Evolutionary conservation across 768 basidiomycete genomes (phyloP).

Genomic region (Punctularia strigosozonata): DNA sequence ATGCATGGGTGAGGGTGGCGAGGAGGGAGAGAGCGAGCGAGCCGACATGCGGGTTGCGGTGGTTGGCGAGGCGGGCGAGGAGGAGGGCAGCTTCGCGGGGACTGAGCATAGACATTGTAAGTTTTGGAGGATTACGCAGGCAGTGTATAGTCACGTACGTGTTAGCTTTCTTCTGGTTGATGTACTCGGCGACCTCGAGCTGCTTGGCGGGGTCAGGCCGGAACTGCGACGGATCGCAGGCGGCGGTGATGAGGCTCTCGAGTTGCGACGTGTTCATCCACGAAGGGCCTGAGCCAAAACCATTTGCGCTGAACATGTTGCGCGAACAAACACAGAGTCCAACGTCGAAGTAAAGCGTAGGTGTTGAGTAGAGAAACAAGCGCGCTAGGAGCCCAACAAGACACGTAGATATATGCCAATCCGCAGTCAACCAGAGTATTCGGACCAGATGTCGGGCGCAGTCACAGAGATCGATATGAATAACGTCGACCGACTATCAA

Average conservation of each 20-base stretch:
- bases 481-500: too few relatives aligned
- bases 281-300: too few relatives aligned
- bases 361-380: too few relatives aligned
- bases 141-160: constrained; percentile 40
- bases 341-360: too few relatives aligned
- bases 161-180: constrained; percentile 95
- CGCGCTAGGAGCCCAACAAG: too few relatives aligned
- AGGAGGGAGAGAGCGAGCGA: constrained; percentile 79
- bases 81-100: constrained; percentile 88
- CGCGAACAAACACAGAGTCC: too few relatives aligned
- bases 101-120: constrained; percentile 26
- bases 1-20: constrained; percentile 87
- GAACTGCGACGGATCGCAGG: constrained; percentile 75
- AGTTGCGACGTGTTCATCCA: constrained; percentile 52
- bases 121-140: neutral
- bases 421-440: too few relatives aligned
- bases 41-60: constrained; percentile 86
- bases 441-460: too few relatives aligned
- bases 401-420: too few relatives aligned
- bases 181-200: constrained; percentile 86
- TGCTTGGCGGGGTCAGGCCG: constrained; percentile 90
- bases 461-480: too few relatives aligned
- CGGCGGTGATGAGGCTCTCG: constrained; percentile 64
- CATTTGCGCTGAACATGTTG: too few relatives aligned
- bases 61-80: constrained; percentile 76